Base-by-base conservation (phyloP, 352 stramenopile species). In the Globisporangium mamillatum region DNA sequence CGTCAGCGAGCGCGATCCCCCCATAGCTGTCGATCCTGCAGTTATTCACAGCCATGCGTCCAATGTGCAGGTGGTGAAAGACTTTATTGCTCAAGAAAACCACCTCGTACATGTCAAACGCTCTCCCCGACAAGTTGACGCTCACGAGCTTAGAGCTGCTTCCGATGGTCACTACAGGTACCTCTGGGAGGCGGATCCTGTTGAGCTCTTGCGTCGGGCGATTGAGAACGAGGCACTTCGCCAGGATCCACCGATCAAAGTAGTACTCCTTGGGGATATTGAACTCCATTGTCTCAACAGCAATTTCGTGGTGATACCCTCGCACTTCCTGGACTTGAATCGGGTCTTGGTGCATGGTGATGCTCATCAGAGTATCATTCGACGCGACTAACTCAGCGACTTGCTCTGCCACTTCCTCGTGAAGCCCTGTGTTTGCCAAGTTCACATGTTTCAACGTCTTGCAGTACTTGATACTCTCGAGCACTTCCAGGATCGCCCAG, bases 71-170 rank as follows among this genome's bases (percentile, higher is more conserved):
- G n/a, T 94, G 84, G 60, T 94, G 82, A 5, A 88, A 79, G 20
- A 94, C 77, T 64, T 91, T 92, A 52, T 82, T 86, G 16, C 78
- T 73, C 1, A 94, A 57, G 60, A 92, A 94, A 8, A 79, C 72
- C 12, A 80, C 75, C 66, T 94, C 86, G 62, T 80, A 90, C 20
- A 88, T 22, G 16, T 86, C 75, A 4, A 92, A 58, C 12, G 56
- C 53, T n/a, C 82, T 71, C 0, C 80, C 71, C 4, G 70, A 90
- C n/a, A 81, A 36, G 46, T 89, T 92, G 20, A 91, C 60, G 20
- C 66, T 75, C n/a, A 86, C 70, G 7, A 81, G 63, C 70, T 78
- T 68, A 36, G 74, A 64, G 53, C 44, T 63, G 48, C 53, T 34
- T 44, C 64, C 20, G 48, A 60, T 58, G 7, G 61, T 55, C 9